phyloP scores from a whole-genome alignment of 2,329 filamentous ascomycete species.

The Madurella mycetomatis region DNA sequence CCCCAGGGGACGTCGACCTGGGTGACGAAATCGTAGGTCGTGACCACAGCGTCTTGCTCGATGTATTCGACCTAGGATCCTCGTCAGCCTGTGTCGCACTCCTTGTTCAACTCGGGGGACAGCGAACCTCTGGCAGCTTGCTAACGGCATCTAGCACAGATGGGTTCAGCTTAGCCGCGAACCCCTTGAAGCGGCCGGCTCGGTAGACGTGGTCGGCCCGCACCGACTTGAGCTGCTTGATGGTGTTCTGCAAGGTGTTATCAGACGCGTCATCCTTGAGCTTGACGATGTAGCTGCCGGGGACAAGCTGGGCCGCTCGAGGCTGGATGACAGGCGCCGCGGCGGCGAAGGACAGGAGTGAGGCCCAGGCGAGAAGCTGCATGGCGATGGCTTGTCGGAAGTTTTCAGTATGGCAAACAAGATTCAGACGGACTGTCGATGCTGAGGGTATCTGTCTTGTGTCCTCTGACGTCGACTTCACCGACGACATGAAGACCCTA shows the following conservation, averaged over 20 bases:
- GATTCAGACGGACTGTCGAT: background rate
- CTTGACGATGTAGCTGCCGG: slow-evolving; percentile 42
- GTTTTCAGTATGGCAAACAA: background rate
- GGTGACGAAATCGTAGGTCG: slow-evolving; percentile 23
- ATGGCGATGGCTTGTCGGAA: slow-evolving; percentile 2
- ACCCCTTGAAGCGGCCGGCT: slow-evolving; percentile 27
- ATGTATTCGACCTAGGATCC: slow-evolving; percentile 29
- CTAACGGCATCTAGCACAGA: slow-evolving; percentile 22
- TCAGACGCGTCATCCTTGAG: slow-evolving; percentile 36
- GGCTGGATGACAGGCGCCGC: slow-evolving; percentile 35
- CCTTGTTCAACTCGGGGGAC: background rate
- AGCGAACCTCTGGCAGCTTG: slow-evolving; percentile 25
- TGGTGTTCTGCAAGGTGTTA: slow-evolving; percentile 26
- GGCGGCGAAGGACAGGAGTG: slow-evolving; percentile 34
- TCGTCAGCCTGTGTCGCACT: background rate
- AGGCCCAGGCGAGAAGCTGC: slow-evolving; percentile 30
- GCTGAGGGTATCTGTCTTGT: slow-evolving; percentile 1
- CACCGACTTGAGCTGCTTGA: slow-evolving; percentile 16
- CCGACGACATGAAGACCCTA: slow-evolving; percentile 4
- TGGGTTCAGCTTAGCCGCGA: slow-evolving; percentile 26
- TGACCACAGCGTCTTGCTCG: slow-evolving; percentile 29
- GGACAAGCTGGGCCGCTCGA: slow-evolving; percentile 33
- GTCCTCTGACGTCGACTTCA: background rate
- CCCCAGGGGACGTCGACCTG: slow-evolving; percentile 29
- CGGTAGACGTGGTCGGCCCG: slow-evolving; percentile 26